Base-by-base conservation (phyloP, 2,329 filamentous ascomycete species). In the Colletotrichum liaoningense region DNA sequence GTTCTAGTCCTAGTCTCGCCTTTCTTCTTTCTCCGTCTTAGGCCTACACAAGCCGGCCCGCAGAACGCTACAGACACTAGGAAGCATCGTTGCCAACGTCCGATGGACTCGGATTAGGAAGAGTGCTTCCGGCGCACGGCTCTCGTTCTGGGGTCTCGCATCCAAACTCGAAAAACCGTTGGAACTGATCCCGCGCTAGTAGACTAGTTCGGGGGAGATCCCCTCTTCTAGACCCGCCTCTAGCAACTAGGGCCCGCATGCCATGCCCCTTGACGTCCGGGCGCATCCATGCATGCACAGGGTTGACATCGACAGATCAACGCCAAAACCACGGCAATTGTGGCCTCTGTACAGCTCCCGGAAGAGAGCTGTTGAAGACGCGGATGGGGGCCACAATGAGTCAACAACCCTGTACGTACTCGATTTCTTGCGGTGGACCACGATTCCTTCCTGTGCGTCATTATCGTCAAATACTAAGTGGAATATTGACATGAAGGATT, bases 321-420 rank as follows among this genome's bases (percentile, higher is more conserved):
- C 26, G 24, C 14, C 35, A 11, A 24, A 22, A 9, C 19, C 67
- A 28, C 67, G 67, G 56, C 67, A 66, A 35, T 70, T 60, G 38
- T 58, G 60, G 55, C 55, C 33, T 70, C 3, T 55, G 46, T 16
- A 16, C 26, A 33, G 26, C 16, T 33, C 30, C 46, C 55, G 67
- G 56, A 55, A 2, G 22, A 46, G n/a, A 22, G 52, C 46, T n/a
- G 12, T 38, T 5, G 11, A 38, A 24, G 16, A 49, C 38, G 55
- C 55, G 67, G 12, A 58, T 64, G 60, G 30, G 56, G 42, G 8
- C 49, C 35, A 26, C 16, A 0, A 26, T 30, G 71, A 73, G 71
- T 66, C 71, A 66, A 33, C 24, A 66, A 66, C 71, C 67, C 67
- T 71, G 71, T 19, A 56, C 33, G 46, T 24, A 28, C 49, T 42